Base-by-base conservation (phyloP, 192 early-diverging fungal genomes). In the Funneliformis geosporum region DNA sequence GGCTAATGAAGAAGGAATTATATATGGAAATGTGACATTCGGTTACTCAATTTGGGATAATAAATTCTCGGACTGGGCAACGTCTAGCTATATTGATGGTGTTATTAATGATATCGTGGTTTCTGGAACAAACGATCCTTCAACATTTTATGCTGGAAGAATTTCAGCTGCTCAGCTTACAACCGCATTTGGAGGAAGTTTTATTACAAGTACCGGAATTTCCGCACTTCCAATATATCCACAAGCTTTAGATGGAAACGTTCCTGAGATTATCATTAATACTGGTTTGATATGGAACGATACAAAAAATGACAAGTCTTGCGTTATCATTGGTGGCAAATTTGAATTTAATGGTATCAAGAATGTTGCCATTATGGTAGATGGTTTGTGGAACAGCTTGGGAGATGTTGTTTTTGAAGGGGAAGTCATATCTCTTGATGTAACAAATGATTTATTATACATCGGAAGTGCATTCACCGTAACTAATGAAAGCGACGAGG, bases 281-380 rank as follows among this genome's bases (percentile, higher is more conserved):
- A 79, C 87, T 2, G 91, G 87, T 4, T 44, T 87, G 40, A 87
- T 88, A 75, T 92, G 86, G 78, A 81, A 89, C 43, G 86, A 87
- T 67, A 76, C 71, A 66, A 88, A 85, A 38, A 83, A 67, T 61
- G 39, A 84, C 23, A 79, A 83, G 18, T 76, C 85, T 21, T 39
- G 80, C 70, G 80, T 86, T 2, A 81, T 89, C 71, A 83, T 90
- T 8, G 91, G 87, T 43, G 91, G 91, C 16, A 82, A 76, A 73
- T 92, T 92, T 74, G 67, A 80, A n/a, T 79, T 89, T 44, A 81
- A 82, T 62, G 83, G 81, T 5, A 77, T 84, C 7, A 84, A 83
- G 28, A 82, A 89, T 46, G 82, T 90, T 12, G 82, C 82, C 21
- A 82, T 91, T 25, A 38, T 81, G 10, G 60, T 83, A 8, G 70